phyloP scores from a whole-genome alignment of 2,329 filamentous ascomycete genomes.

The Exserohilum rostratum region DNA sequence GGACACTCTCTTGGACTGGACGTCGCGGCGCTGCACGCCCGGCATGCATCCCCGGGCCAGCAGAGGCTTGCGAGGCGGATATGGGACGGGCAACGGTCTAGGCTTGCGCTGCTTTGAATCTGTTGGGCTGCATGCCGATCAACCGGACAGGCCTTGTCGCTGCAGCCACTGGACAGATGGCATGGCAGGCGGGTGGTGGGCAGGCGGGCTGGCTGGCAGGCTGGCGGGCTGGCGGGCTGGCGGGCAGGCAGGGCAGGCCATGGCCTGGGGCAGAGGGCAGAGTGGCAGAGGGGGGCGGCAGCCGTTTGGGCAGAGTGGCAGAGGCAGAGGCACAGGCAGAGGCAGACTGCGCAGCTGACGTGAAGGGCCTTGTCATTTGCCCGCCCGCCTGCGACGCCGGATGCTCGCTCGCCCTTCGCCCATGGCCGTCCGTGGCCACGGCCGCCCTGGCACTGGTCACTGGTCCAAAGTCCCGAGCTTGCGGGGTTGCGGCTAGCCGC shows the following conservation, averaged over 20 bases:
- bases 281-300: no score
- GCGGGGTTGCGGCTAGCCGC: conserved; percentile 8
- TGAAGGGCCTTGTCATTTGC: neutral
- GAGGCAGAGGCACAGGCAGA: no score
- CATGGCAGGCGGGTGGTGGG: neutral
- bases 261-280: no score
- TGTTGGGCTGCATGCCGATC: conserved; percentile 29
- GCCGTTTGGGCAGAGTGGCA: no score
- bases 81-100: conserved; percentile 17
- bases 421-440: no score
- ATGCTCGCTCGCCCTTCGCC: no score
- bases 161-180: conserved; percentile 16
- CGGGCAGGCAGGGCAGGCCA: no score
- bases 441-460: neutral
- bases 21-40: neutral
- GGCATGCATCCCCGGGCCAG: neutral
- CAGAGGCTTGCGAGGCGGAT: neutral
- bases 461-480: conserved; percentile 6
- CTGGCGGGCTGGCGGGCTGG: no score
- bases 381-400: neutral
- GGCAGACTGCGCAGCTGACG: neutral
- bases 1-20: no score
- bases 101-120: conserved; percentile 10
- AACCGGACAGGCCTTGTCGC: conserved; percentile 11
- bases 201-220: no score